Evolutionary conservation across 2,329 filamentous ascomycete genomes (phyloP).

Genomic region (Dactylellina leptospora): DNA sequence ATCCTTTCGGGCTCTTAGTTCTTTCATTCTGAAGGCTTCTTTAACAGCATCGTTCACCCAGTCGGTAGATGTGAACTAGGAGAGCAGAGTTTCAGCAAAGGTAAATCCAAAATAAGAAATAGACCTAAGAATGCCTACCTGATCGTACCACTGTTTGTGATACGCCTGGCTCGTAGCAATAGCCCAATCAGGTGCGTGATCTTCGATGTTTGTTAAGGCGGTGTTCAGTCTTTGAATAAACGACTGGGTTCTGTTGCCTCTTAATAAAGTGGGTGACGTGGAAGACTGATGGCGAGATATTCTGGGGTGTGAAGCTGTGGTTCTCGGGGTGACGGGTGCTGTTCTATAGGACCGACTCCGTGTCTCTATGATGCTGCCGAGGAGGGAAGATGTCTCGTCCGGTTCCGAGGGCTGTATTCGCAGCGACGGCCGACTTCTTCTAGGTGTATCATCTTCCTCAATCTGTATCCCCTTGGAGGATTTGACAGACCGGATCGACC

Average conservation of each 20-base stretch:
- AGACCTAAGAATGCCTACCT: constrained; percentile 62
- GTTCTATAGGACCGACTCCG: constrained; percentile 61
- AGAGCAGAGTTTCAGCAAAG: too few species aligned
- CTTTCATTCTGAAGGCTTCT: constrained; percentile 88
- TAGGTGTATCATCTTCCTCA: constrained; percentile 23
- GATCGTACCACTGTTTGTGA: constrained; percentile 80
- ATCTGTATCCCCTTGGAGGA: constrained; percentile 31
- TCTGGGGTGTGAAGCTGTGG: constrained; percentile 56
- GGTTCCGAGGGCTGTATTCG: constrained; percentile 55
- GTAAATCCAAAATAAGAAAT: too few species aligned
- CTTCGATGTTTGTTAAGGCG: constrained; percentile 69
- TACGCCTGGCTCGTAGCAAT: constrained; percentile 80
- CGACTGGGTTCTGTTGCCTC: constrained; percentile 65
- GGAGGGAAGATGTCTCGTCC: constrained; percentile 64
- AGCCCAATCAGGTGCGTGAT: constrained; percentile 57
- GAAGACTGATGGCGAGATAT: constrained; percentile 58
- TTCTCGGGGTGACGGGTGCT: constrained; percentile 61
- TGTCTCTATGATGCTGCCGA: constrained; percentile 59
- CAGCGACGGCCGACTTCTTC: constrained; percentile 44
- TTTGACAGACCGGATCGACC: constrained; percentile 28
- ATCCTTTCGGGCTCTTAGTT: constrained; percentile 81
- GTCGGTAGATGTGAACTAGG: constrained; percentile 62
- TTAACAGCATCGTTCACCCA: constrained; percentile 98
- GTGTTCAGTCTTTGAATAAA: constrained; percentile 68
- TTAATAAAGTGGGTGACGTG: constrained; percentile 57